Evolutionary conservation across 164 flowering plant species (phyloP).

Genomic region (Magnolia changhungtana): DNA sequence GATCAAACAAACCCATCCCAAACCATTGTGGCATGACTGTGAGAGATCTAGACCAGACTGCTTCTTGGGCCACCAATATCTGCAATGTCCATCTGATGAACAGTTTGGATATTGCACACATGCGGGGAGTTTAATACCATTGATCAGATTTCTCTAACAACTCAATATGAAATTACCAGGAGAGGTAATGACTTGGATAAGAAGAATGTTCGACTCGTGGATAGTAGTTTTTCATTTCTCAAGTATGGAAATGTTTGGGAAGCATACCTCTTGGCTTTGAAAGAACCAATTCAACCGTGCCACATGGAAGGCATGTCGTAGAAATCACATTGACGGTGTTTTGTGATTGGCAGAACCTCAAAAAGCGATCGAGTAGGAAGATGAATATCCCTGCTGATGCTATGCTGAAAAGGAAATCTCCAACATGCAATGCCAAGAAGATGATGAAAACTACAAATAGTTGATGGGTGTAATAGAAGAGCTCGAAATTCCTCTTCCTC

Average conservation of each 20-base stretch:
- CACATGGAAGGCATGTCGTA: constrained; percentile 68
- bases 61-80: too few species aligned
- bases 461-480: constrained; percentile 94
- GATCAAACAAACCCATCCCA: too few species aligned
- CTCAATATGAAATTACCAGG: not conserved
- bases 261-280: constrained; percentile 71
- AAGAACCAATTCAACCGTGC: constrained; percentile 69
- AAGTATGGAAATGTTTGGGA: not conserved
- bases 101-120: not conserved
- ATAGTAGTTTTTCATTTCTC: not conserved
- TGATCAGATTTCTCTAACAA: not conserved
- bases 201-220: not conserved
- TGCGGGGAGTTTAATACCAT: not conserved
- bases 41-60: too few species aligned
- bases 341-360: constrained; percentile 86
- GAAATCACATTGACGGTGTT: constrained; percentile 58
- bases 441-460: constrained; percentile 70
- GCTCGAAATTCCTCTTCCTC: constrained; percentile 65
- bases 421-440: constrained; percentile 82
- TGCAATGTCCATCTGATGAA: not conserved
- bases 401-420: constrained; percentile 64
- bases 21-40: not conserved
- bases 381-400: constrained; percentile 76
- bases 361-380: constrained; percentile 81
- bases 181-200: not conserved